These are phyloP conservation scores for Solanum appendiculatum DNA, from an alignment of 257 asterid genomes.

Conservation along the genomic window DNA sequence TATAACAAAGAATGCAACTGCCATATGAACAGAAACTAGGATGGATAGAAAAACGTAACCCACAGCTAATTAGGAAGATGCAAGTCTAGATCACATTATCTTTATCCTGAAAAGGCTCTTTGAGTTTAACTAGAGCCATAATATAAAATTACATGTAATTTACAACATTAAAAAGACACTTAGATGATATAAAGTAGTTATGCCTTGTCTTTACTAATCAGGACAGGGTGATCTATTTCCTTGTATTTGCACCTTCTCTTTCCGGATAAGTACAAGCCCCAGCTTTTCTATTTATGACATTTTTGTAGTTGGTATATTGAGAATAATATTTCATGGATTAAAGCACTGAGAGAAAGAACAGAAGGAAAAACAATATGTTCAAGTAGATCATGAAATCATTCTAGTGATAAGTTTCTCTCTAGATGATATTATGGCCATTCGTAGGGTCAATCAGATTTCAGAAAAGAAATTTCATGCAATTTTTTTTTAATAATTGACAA, in stretches of 20 bases:
- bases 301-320: neutral
- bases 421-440: neutral
- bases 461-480: neutral
- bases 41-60: neutral
- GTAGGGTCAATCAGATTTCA: neutral
- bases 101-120: neutral
- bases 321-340: neutral
- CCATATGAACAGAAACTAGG: neutral
- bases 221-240: neutral
- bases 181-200: neutral
- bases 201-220: neutral
- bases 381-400: neutral
- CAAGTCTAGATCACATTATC: neutral
- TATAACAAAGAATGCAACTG: neutral
- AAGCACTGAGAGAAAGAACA: neutral
- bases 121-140: neutral
- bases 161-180: neutral
- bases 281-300: neutral
- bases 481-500: neutral
- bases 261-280: neutral
- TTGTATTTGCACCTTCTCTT: neutral
- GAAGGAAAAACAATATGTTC: neutral
- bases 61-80: neutral
- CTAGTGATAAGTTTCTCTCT: neutral
- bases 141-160: neutral